Evolutionary conservation across 139 green algal species (phyloP).

Genomic region (Coelastrella sp.): DNA sequence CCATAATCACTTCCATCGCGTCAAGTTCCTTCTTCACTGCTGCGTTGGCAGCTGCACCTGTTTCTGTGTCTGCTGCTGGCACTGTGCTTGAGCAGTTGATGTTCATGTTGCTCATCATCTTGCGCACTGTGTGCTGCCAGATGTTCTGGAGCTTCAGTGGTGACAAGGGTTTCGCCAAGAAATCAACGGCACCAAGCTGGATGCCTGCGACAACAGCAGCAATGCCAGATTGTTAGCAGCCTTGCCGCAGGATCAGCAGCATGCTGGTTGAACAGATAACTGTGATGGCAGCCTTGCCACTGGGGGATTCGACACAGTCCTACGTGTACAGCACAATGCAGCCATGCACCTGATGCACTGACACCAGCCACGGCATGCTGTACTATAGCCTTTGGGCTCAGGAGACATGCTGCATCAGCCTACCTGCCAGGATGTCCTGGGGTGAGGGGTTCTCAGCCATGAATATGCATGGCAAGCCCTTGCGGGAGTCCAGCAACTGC

Average conservation of each 20-base stretch:
- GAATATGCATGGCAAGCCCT: slow-evolving; percentile 64
- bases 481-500: slow-evolving; percentile 50
- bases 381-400: too few species aligned
- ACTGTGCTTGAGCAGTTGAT: slow-evolving; percentile 34
- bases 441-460: slow-evolving; percentile 60
- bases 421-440: slow-evolving; percentile 64
- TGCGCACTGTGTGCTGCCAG: slow-evolving; percentile 89
- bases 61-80: neutral
- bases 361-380: neutral
- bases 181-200: slow-evolving; percentile 82
- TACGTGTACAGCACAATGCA: too few species aligned
- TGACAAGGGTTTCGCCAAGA: slow-evolving; percentile 77
- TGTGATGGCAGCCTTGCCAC: too few species aligned
- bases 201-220: slow-evolving; percentile 62
- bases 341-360: neutral
- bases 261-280: too few species aligned
- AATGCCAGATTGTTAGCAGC: too few species aligned
- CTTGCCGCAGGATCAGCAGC: too few species aligned
- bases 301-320: too few species aligned
- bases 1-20: slow-evolving; percentile 24
- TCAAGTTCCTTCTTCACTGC: slow-evolving; percentile 20
- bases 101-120: slow-evolving; percentile 61
- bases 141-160: slow-evolving; percentile 86
- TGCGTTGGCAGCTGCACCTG: slow-evolving; percentile 3
- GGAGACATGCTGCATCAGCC: neutral